phyloP scores from a whole-genome alignment of 768 basidiomycete species.

The Lactifluus echinatus region DNA sequence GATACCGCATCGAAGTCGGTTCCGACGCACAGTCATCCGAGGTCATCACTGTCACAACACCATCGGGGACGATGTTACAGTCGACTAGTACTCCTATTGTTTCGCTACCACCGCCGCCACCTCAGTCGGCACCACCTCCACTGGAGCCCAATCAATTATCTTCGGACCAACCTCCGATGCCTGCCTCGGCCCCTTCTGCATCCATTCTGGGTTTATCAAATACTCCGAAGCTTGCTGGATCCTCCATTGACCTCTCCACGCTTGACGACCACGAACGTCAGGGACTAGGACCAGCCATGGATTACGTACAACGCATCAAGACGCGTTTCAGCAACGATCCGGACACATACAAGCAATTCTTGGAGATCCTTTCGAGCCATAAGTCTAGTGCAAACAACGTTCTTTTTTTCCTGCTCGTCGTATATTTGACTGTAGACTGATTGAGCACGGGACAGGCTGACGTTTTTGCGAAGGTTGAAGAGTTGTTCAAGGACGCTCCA shows the following conservation, averaged over 20 bases:
- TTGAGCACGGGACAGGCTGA: slow-evolving; percentile 39
- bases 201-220: slow-evolving; percentile 12
- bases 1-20: slow-evolving; percentile 86
- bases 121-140: background rate
- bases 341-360: slow-evolving; percentile 74
- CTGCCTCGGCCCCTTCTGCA: slow-evolving; percentile 12
- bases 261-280: slow-evolving; percentile 16
- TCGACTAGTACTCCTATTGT: slow-evolving; percentile 23
- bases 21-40: slow-evolving; percentile 53
- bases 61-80: slow-evolving; percentile 45
- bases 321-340: slow-evolving; percentile 71
- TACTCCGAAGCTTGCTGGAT: background rate
- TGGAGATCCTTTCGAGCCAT: slow-evolving; percentile 67
- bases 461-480: slow-evolving; percentile 58
- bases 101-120: background rate
- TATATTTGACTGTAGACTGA: slow-evolving; percentile 9
- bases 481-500: slow-evolving; percentile 65
- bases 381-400: slow-evolving; percentile 44
- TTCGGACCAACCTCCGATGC: slow-evolving; percentile 5
- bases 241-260: slow-evolving; percentile 4
- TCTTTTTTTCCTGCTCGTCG: slow-evolving; percentile 26
- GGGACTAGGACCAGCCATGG: slow-evolving; percentile 68
- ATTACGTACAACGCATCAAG: slow-evolving; percentile 96
- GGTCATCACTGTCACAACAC: slow-evolving; percentile 71
- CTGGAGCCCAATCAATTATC: background rate